A percentile compares a stretch with the other conserved stretches of the same genome.
Evolutionary conservation across 2,329 filamentous ascomycete species (phyloP).

Genomic region (Beauveria asiatica): DNA sequence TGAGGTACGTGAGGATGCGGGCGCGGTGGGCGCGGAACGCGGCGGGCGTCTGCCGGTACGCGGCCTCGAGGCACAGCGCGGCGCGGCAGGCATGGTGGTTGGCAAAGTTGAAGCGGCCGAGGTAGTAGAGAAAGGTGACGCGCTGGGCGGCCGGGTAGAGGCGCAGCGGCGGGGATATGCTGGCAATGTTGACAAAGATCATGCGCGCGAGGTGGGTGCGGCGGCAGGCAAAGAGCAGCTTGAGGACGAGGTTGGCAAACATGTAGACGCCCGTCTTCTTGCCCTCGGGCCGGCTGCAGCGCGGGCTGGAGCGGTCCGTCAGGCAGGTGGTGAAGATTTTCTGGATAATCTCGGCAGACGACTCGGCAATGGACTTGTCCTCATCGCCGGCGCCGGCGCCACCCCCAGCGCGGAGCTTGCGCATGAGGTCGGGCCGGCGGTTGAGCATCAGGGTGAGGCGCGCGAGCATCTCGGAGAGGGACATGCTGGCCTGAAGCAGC

Average conservation of each 20-base stretch:
- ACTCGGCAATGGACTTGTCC: constrained; percentile 73
- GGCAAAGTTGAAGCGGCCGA: constrained; percentile 82
- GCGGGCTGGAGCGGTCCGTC: constrained; percentile 64
- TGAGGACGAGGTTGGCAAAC: constrained; percentile 83
- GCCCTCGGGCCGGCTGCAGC: constrained; percentile 60
- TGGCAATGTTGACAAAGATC: constrained; percentile 81
- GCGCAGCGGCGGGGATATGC: constrained; percentile 70
- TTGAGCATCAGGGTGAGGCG: constrained; percentile 79
- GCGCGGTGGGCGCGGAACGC: constrained; percentile 64
- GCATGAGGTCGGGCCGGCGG: constrained; percentile 67
- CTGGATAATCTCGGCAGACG: constrained; percentile 80
- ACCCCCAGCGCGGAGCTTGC: constrained; percentile 45
- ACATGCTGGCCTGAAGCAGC: constrained; percentile 75
- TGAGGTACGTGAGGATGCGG: constrained; percentile 74
- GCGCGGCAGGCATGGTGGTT: constrained; percentile 77
- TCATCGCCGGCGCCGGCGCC: constrained; percentile 47
- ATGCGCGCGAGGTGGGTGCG: constrained; percentile 79
- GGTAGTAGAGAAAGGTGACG: constrained; percentile 89
- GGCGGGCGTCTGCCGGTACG: constrained; percentile 61
- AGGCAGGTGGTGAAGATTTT: constrained; percentile 87
- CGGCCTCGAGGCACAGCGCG: constrained; percentile 63
- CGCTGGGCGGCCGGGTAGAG: constrained; percentile 80
- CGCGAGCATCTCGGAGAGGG: constrained; percentile 70
- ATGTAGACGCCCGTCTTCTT: constrained; percentile 85
- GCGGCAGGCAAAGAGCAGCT: constrained; percentile 78